Percentiles rank a stretch among this genome's conserved stretches.
Evolutionary conservation across 495 filamentous ascomycete genomes (phyloP).

Genomic region (Lepraria neglecta): DNA sequence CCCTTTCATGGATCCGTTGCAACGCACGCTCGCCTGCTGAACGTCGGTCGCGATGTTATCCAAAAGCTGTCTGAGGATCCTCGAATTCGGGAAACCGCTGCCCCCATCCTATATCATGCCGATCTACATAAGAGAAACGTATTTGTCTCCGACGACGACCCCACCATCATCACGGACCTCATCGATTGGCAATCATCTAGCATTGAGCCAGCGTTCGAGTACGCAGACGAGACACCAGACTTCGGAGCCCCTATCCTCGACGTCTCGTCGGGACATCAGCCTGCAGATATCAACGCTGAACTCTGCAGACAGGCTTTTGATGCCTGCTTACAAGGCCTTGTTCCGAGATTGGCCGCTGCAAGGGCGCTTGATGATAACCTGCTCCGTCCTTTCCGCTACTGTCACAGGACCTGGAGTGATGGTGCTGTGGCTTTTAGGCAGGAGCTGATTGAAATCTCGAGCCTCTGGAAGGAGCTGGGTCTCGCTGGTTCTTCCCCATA

Average conservation of each 20-base stretch:
- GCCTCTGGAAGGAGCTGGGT: conserved; percentile 37
- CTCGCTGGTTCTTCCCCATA: conserved; percentile 36
- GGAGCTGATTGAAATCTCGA: conserved; percentile 38
- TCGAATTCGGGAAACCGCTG: conserved; percentile 33
- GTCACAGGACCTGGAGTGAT: conserved; percentile 42
- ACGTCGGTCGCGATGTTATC: conserved; percentile 31
- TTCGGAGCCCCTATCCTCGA: conserved; percentile 29
- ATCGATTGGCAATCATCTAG: conserved; percentile 29
- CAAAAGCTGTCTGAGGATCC: conserved; percentile 31
- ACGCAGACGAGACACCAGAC: conserved; percentile 35
- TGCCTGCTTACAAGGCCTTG: conserved; percentile 31
- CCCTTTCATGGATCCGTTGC: conserved; percentile 36
- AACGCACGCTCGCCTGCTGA: conserved; percentile 34
- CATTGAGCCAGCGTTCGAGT: conserved; percentile 34
- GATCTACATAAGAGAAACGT: conserved; percentile 42
- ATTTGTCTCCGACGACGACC: conserved; percentile 34
- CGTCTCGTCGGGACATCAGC: conserved; percentile 5
- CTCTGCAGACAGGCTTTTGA: conserved; percentile 33
- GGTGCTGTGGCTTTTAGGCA: conserved; percentile 37
- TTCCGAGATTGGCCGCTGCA: conserved; percentile 34
- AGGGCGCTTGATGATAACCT: conserved; percentile 37
- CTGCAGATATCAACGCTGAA: conserved; percentile 24
- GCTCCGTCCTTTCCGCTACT: conserved; percentile 40
- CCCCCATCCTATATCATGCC: conserved; percentile 33
- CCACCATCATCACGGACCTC: conserved; percentile 15